Base-by-base conservation (phyloP, 1,284 basidiomycete genomes). In the Ganoderma multipileum region DNA sequence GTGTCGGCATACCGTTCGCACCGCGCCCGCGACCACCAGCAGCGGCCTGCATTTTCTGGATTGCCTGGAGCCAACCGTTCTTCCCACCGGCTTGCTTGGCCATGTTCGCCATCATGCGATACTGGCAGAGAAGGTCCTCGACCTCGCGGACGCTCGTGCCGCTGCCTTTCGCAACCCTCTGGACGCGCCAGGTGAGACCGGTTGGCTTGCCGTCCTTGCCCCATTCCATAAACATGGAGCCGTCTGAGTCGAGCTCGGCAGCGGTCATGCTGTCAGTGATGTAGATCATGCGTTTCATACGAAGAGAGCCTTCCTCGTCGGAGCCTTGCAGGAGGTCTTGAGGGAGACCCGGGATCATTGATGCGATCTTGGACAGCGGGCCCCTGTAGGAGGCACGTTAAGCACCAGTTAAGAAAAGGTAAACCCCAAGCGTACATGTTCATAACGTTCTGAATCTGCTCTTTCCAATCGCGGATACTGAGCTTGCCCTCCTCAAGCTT, bases 211-310 rank as follows among this genome's bases (percentile, higher is more conserved):
- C 93, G 76, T 93, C 91, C 80, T 95, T 95, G 63, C 90, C 92
- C 72, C 87, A 84, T 72, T 93, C 90, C 87, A 95, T 91, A 82
- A 98, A 97, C 52, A 90, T 86, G 52, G 91, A 84, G 14, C 97
- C 98, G 79, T 99, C 97, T n/a, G 95, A 97, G 82, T 99, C 96
- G 66, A 99, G 89, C 81, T 99, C 98, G 66, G 84, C 84, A 20
- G 91, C 88, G 52, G 96, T 95, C 97, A 99, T 99, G 76, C 95
- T 96, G 81, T 99, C 97, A 28, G 96, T 98, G 78, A 99, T 99
- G 84, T 94, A 99, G 73, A 99, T 94, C 95, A 99, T 97, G 71
- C 96, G 91, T 83, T 99, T 99, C 90, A 99, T 93, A 69, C 95
- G 92, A 73, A 89, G 81, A 1, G 94, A 91, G 44, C 95, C 95